Base-by-base conservation (phyloP, 345 rosid genomes). In the Melaleuca alternifolia region DNA sequence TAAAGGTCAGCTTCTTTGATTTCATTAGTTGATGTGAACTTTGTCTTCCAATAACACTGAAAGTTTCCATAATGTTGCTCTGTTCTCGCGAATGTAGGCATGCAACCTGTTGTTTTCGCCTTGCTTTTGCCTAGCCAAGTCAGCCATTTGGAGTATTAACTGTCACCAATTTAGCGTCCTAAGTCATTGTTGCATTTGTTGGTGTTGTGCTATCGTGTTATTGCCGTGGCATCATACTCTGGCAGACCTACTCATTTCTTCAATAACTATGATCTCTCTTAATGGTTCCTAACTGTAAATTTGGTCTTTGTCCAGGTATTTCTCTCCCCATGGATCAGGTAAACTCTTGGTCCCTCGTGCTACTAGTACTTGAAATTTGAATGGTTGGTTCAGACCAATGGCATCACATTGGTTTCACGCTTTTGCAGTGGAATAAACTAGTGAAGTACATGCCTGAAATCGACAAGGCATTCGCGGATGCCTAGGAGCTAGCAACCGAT, bases 241-340 rank as follows among this genome's bases (percentile, higher is more conserved):
- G 79, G 24, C 48, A 71, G 81, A 71, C 24, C 48, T 37, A 0
- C 81, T 18, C 0, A 0, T 71, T 37, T 0, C 26, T 71, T 37
- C 48, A 71, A 18, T 71, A 18, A 0, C 13, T 71, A 44, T 48
- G 86, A 44, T 62, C 26, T 28, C 77, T 65, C 86, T 83, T 87
- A 50, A 41, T 61, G 81, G 0, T 71, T 71, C 37, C 7, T 71
- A 18, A 82, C 57, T 28, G 83, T 85, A 61, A 30, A 30, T 54
- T 76, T 84, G 81, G 81, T 71, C 71, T 83, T 54, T 48, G 89
- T 89, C 76, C 91, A 95, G 99, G 99, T 82, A 94, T 97, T 87
- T 89, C 97, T n/a, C 85, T 97, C 84, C 90, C 92, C 85, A 86
- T 97, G 85, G 99, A 97, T 48, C 98, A 97, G 98, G 99, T 95